Evolutionary conservation across 1,284 basidiomycete species (phyloP).

Genomic region (Schizophyllum amplum): DNA sequence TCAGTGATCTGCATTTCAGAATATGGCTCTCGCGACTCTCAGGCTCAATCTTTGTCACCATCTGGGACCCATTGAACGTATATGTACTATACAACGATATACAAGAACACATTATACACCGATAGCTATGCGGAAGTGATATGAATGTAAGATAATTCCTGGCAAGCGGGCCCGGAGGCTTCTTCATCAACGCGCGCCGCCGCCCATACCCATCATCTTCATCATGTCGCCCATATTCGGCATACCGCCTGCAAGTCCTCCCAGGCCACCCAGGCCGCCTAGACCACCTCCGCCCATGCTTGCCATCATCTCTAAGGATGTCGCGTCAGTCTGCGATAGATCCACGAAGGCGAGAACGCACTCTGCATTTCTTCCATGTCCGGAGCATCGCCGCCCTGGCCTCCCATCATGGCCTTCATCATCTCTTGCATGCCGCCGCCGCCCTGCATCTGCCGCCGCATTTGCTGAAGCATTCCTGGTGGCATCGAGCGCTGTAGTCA

Average conservation of each 20-base stretch:
- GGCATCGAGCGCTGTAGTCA: slow-evolving; percentile 69
- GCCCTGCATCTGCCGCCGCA: slow-evolving; percentile 74
- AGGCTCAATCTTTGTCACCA: no score
- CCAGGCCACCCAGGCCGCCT: slow-evolving; percentile 46
- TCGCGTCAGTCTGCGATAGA: slow-evolving; percentile 5
- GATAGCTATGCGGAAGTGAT: no score
- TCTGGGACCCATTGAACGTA: no score
- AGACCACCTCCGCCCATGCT: slow-evolving; percentile 63
- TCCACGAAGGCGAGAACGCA: slow-evolving; percentile 25
- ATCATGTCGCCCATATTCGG: slow-evolving; percentile 68
- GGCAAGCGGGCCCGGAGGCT: neutral
- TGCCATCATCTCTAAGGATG: slow-evolving; percentile 66
- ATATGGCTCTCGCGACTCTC: slow-evolving; percentile 3
- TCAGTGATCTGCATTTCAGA: no score
- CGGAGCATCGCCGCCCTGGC: slow-evolving; percentile 73
- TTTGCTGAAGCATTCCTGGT: slow-evolving; percentile 80
- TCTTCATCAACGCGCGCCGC: slow-evolving; percentile 13
- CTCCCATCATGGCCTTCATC: slow-evolving; percentile 95
- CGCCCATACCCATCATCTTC: slow-evolving; percentile 81
- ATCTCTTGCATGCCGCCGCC: slow-evolving; percentile 91
- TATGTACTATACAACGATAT: neutral
- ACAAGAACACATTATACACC: neutral
- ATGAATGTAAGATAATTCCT: no score
- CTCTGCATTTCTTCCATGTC: slow-evolving; percentile 87
- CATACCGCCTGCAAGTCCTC: slow-evolving; percentile 56